phyloP scores from a whole-genome alignment of 495 filamentous ascomycete genomes.

The Xeromyces bisporus region DNA sequence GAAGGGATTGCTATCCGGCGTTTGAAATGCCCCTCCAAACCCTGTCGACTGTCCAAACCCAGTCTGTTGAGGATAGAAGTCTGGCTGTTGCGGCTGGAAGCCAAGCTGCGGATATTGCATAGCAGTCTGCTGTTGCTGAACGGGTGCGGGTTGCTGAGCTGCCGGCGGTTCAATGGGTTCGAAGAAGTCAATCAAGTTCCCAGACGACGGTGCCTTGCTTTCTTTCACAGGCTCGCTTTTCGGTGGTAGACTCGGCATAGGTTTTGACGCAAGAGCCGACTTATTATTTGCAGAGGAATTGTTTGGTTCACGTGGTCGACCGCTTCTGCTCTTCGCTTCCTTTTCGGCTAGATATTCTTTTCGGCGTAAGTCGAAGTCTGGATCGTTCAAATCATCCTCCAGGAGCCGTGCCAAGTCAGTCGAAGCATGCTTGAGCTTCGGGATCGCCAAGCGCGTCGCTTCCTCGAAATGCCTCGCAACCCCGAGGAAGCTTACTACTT shows the following conservation, averaged over 20 bases:
- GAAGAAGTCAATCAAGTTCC: constrained; percentile 98
- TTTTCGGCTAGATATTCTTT: constrained; percentile 78
- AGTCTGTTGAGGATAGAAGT: constrained; percentile 13
- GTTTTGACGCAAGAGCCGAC: constrained; percentile 8
- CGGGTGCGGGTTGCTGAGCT: constrained; percentile 66
- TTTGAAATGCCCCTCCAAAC: constrained; percentile 29
- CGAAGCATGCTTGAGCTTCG: constrained; percentile 94
- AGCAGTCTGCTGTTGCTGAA: constrained; percentile 10
- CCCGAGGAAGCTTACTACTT: constrained; percentile 77
- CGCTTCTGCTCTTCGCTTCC: constrained; percentile 55
- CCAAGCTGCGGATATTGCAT: constrained; percentile 23
- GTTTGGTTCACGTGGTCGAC: constrained; percentile 11
- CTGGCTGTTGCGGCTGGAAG: constrained; percentile 20
- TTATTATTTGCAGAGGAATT: constrained; percentile 13
- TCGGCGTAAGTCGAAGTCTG: constrained; percentile 88
- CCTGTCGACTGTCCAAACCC: constrained; percentile 7
- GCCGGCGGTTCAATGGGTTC: constrained; percentile 90
- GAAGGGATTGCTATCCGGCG: constrained; percentile 37
- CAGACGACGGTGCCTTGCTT: constrained; percentile 45
- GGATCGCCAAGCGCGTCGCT: constrained; percentile 82
- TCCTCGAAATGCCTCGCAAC: constrained; percentile 79
- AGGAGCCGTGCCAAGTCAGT: constrained; percentile 75
- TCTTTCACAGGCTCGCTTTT: constrained; percentile 10
- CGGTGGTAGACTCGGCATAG: constrained; percentile 7
- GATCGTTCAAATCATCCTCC: constrained; percentile 89